Conservation (phyloP, 768 basidiomycete genomes). For the Xerocomellus intermedius region DNA sequence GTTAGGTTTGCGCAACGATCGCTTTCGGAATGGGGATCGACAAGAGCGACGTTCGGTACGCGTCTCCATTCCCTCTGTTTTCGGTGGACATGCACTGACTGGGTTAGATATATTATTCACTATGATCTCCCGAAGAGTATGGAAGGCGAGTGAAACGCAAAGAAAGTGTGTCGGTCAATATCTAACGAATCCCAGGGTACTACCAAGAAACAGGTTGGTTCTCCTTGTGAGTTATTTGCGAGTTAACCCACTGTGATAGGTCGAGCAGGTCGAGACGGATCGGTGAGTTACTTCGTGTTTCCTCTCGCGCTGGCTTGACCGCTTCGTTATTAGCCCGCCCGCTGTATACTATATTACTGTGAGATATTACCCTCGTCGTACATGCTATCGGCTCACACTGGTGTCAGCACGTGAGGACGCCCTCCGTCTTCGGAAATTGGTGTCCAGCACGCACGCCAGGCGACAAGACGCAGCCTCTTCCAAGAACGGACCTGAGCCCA, state of each 20-base stretch:
- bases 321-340: constrained; percentile 53
- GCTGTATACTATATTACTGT: constrained; percentile 85
- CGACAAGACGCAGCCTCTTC: constrained; percentile 43
- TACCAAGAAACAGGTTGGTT: constrained; percentile 81
- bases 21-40: constrained; percentile 90
- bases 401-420: constrained; percentile 73
- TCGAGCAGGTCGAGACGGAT: constrained; percentile 76
- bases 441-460: constrained; percentile 45
- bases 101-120: constrained; percentile 68
- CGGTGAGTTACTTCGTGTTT: constrained; percentile 40
- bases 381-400: background rate
- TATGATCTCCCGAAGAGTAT: constrained; percentile 82
- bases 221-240: background rate
- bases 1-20: constrained; percentile 72
- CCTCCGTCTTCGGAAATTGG: constrained; percentile 50
- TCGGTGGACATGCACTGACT: background rate
- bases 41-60: constrained; percentile 71
- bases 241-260: constrained; percentile 40
- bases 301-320: background rate
- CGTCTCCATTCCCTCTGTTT: background rate
- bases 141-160: constrained; percentile 51
- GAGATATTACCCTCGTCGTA: constrained; percentile 15
- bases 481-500: constrained; percentile 56
- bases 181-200: constrained; percentile 49
- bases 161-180: background rate